Evolutionary conservation across 768 basidiomycete genomes (phyloP).

Genomic region (Boletus edulis): DNA sequence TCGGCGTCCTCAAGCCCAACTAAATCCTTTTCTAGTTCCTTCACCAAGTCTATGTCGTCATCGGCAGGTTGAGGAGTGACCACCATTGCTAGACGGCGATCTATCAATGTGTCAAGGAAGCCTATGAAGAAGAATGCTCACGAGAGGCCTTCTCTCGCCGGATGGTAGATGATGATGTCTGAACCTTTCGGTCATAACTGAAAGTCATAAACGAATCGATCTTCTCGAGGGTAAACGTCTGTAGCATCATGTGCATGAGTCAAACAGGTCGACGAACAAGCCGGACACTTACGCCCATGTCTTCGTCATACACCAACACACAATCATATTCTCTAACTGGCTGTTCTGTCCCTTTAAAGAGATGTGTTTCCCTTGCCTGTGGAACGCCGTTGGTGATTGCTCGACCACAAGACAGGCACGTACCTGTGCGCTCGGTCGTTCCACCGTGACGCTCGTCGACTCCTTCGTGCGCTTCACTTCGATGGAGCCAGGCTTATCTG

Average conservation of each 20-base stretch:
- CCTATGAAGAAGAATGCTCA: slow-evolving; percentile 10
- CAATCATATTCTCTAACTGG: slow-evolving; percentile 71
- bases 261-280: not conserved
- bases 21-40: slow-evolving; percentile 28
- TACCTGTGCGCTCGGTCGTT: slow-evolving; percentile 68
- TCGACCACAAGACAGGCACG: not conserved
- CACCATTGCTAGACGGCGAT: slow-evolving; percentile 14
- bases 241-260: slow-evolving; percentile 12
- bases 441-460: slow-evolving; percentile 51
- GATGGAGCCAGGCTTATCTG: slow-evolving; percentile 61
- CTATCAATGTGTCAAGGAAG: slow-evolving; percentile 1
- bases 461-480: slow-evolving; percentile 57
- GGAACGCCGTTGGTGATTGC: not conserved
- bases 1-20: slow-evolving; percentile 35
- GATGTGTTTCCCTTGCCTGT: slow-evolving; percentile 51
- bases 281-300: slow-evolving; percentile 51
- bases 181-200: slow-evolving; percentile 46
- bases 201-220: slow-evolving; percentile 64
- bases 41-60: slow-evolving; percentile 28
- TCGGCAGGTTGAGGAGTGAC: slow-evolving; percentile 24
- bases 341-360: slow-evolving; percentile 57
- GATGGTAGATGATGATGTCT: slow-evolving; percentile 22
- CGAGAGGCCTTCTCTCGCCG: slow-evolving; percentile 18
- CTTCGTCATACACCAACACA: slow-evolving; percentile 78
- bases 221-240: slow-evolving; percentile 76